Evolutionary conservation across 306 rosid genomes (phyloP), one percentile per base, ranked within the genome.

Genomic region (Cicer pinnatifidum): DNA sequence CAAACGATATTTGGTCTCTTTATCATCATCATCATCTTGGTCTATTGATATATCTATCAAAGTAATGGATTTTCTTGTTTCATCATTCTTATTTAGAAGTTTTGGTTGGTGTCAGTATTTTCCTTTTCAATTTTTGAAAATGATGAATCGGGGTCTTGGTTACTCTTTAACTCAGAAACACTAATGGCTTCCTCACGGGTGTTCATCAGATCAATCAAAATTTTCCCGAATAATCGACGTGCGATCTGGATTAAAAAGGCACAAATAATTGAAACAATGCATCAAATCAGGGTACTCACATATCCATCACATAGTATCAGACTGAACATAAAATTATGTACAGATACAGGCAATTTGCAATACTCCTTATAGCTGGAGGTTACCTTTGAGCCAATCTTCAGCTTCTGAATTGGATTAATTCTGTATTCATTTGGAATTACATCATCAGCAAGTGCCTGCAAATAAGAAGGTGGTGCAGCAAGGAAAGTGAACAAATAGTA

Each of bases 391-490:
- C 98, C 98, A 86, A 93, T 93, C 86, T 93, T 88, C 70, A 93
- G 86, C 82, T 89, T 93, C 85, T 93, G 98, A 85, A 73, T 67
- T 47, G 98, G 96, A 82, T 93, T 93, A 72, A 93, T 91, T 52
- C 98, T 97, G 75, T 93, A 93, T 82, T 93, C 98, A 73, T 93
- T 93, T 60, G 98, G 98, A 71, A 93, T 93, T 80, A 93, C 98
- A 80, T 97, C 97, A 80, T 93, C 98, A 38, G 98, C 98, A 75
- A 93, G 98, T 80, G 81, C 78, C 98, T 93, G 83, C 81, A 85
- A 67, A 75, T 72, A 57, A 59, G 65, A 64, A 38, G 78, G 71
- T 53, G 59, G 28, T 66, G 46, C 63, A 82, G 51, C 67, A 54
- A 76, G 73, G 69, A 15, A 52, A 70, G 28, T 37, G 10, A 43